phyloP scores from a whole-genome alignment of 2,329 filamentous ascomycete species.

The Fusarium lyarnte region DNA sequence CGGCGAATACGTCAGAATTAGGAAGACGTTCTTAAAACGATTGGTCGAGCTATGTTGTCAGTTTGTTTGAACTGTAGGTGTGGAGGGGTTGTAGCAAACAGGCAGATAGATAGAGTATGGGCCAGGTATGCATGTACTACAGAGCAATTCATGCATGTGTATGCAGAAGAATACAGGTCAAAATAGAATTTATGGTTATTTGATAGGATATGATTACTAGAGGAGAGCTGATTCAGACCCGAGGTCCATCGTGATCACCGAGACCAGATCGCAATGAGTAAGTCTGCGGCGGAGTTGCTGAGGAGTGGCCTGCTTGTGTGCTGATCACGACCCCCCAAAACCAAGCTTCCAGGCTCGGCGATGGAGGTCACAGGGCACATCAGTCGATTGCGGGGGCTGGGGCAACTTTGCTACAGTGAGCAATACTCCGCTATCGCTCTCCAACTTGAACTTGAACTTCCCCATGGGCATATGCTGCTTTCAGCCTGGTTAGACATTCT shows the following conservation, averaged over 20 bases:
- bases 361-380: constrained; percentile 35
- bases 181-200: neutral
- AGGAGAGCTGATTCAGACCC: neutral
- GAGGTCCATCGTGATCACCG: constrained; percentile 21
- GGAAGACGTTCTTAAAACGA: constrained; percentile 11
- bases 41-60: constrained; percentile 16
- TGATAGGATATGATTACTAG: constrained; percentile 1
- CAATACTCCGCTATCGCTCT: constrained; percentile 17
- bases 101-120: neutral
- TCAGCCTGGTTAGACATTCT: neutral
- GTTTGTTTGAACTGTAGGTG: neutral
- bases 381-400: constrained; percentile 32
- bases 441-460: neutral
- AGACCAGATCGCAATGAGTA: neutral
- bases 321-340: constrained; percentile 23
- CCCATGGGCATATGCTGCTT: neutral
- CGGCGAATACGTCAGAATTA: constrained; percentile 17
- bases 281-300: constrained; percentile 11
- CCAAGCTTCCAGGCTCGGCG: neutral
- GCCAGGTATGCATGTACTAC: neutral
- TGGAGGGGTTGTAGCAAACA: constrained; percentile 21
- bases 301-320: constrained; percentile 34
- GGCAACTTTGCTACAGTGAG: neutral
- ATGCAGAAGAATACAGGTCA: neutral
- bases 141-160: neutral